phyloP scores from a whole-genome alignment of 2,329 filamentous ascomycete species.

The Cercospora canescens region DNA sequence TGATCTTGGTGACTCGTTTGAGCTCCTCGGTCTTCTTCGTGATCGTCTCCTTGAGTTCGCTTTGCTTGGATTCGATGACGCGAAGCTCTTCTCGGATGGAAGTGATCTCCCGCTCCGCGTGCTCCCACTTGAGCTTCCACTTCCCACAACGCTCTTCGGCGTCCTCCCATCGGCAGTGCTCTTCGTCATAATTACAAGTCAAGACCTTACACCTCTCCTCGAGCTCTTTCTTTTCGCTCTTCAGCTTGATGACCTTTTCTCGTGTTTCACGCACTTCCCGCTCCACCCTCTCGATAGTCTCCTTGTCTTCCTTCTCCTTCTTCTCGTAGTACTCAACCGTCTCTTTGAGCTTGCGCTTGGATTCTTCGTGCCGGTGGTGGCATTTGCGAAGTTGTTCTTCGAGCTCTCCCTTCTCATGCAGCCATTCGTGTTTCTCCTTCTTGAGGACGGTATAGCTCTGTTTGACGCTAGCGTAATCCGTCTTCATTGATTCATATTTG shows the following conservation, averaged over 20 bases:
- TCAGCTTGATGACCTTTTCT: constrained; percentile 1
- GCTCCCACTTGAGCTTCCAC: constrained; percentile 7
- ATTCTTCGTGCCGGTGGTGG: constrained; percentile 5
- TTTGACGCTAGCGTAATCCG: neutral
- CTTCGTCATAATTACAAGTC: constrained; percentile 1
- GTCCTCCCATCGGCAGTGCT: constrained; percentile 6
- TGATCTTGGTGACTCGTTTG: constrained; percentile 6
- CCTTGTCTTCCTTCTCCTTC: constrained; percentile 6
- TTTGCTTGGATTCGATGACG: neutral
- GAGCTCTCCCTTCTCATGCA: constrained; percentile 9
- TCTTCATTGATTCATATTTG: constrained; percentile 3
- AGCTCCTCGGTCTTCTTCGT: constrained; percentile 7
- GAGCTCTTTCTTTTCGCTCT: constrained; percentile 9
- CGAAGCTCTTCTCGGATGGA: constrained; percentile 3
- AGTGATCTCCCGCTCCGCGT: neutral
- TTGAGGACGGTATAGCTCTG: constrained; percentile 1
- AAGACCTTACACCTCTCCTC: constrained; percentile 1
- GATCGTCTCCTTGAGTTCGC: neutral
- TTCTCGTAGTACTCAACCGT: constrained; percentile 3
- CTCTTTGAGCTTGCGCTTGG: constrained; percentile 7
- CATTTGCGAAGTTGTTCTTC: constrained; percentile 7
- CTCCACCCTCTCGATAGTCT: neutral
- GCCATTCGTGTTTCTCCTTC: constrained; percentile 9
- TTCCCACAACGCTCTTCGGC: constrained; percentile 6
- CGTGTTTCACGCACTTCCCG: neutral